Evolutionary conservation across 2,329 filamentous ascomycete species (phyloP).

Genomic region (Ophioceras dolichostomum): DNA sequence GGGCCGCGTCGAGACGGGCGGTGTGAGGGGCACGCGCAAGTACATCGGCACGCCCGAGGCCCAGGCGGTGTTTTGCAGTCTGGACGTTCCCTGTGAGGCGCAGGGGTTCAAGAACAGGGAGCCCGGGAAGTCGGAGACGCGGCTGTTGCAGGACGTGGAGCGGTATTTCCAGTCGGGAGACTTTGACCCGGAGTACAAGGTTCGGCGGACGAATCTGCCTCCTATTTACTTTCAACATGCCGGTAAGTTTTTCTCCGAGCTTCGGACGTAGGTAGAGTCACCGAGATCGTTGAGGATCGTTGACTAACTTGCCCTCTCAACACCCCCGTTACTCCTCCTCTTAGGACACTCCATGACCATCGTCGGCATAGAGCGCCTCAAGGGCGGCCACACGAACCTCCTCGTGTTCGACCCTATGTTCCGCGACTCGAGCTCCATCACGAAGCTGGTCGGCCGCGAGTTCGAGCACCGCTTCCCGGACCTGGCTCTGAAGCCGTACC

Average conservation of each 20-base stretch:
- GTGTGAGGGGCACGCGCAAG: conserved; percentile 78
- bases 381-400: conserved; percentile 52
- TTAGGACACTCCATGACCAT: conserved; percentile 81
- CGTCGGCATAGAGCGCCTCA: conserved; percentile 64
- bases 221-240: conserved; percentile 87
- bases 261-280: no score
- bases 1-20: conserved; percentile 71
- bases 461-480: conserved; percentile 33
- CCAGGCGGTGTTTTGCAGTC: conserved; percentile 61
- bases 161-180: conserved; percentile 57
- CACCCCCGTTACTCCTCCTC: neutral
- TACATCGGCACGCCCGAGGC: conserved; percentile 93
- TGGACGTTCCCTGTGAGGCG: conserved; percentile 57
- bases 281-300: neutral
- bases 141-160: conserved; percentile 57
- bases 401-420: conserved; percentile 86
- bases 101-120: conserved; percentile 42
- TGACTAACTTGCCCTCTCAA: neutral
- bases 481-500: conserved; percentile 57
- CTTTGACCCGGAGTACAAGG: conserved; percentile 39
- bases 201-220: conserved; percentile 60
- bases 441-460: conserved; percentile 38
- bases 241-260: conserved; percentile 35
- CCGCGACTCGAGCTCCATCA: conserved; percentile 52
- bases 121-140: conserved; percentile 32